Evolutionary conservation across 768 basidiomycete species (phyloP), one percentile per base, ranked within the genome.

Genomic region (Rhodosporidiobolus odoratus): DNA sequence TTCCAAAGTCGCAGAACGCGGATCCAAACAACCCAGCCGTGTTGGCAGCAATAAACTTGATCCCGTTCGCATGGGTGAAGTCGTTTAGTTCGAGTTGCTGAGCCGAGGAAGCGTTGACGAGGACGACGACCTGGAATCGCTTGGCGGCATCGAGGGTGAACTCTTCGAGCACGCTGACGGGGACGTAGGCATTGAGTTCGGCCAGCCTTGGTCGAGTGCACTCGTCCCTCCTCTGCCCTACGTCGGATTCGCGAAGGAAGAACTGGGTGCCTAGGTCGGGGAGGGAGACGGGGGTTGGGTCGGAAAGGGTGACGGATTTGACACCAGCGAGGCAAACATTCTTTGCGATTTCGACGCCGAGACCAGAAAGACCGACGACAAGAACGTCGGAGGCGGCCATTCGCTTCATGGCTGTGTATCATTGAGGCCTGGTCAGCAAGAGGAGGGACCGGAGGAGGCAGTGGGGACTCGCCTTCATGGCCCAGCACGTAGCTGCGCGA

Each of bases 271-370:
- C 90, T 58, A 99, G 84, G 81, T 99, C 96, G 73, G 89, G 87
- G n/a, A 93, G 77, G 32, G 86, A 84, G 17, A 93, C 91, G 17
- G 86, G 89, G 75, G 92, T 89, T 15, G 94, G 94, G 80, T 99
- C 96, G 78, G 86, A 97, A 65, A 98, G 84, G 9, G 94, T 94
- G 38, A 98, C 95, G 10, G 91, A 92, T 82, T 96, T 98, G 60
- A 99, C 96, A 66, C 96, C 96, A 58, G 96, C 96, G 64, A 99
- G 84, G 65, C 86, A 88, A 65, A 97, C 84, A 79, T 99, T 92
- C 84, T 99, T 99, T 71, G 96, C 95, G 77, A 98, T 96, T 81
- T 99, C 96, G 67, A 91, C 91, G 54, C 96, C 95, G 67, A 99
- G 81, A 63, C 96, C 96, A 67, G 89, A 88, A 78, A 92, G 81